Base-by-base conservation (phyloP, 2,329 filamentous ascomycete species). In the Elsinoe arachidis region DNA sequence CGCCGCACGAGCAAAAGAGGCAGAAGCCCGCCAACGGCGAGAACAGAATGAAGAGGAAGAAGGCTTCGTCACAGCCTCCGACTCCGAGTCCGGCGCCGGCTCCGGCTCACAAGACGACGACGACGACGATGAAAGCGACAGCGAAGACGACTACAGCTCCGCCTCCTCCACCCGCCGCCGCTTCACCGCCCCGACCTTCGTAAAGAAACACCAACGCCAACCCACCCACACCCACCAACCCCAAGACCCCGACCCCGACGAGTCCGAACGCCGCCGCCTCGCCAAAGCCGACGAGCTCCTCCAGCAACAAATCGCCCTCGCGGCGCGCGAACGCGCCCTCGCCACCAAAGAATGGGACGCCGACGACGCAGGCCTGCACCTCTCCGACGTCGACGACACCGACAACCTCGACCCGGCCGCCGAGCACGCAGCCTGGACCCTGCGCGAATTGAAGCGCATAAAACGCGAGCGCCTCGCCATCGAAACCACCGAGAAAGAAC, bases 401-500 rank as follows among this genome's bases (percentile, higher is more conserved):
- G 93, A 99, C 69, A 89, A 84, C 35, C 66, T 91, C 2, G 90
- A 97, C 69, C 88, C 89, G 0, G 90, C 87, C 61, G 90, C 89
- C 6, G 93, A 99, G 71, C 82, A 86, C 61, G 90, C 90, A 5
- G 90, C 91, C 0, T 99, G 93, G 92, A 93, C 92, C 69, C 79
- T 99, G 52, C 85, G 93, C 51, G 93, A 99, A 73, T 79, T 99
- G 41, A 86, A 86, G 71, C 86, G 93, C 7, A 83, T 97, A 63
- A 91, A 92, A 74, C 84, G 93, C 53, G 88, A 93, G 65, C 84
- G 93, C 23, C 85, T 90, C 64, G 84, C 84, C 1, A 91, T 99
- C 65, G 90, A 96, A 69, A 81, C 80, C 62, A 83, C 84, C 34
- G 93, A 99, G 75, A 83, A 82, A 61, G 91, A 96, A 73, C 80